Evolutionary conservation across 2,329 filamentous ascomycete species (phyloP).

Genomic region (Diaporthe citriasiana): DNA sequence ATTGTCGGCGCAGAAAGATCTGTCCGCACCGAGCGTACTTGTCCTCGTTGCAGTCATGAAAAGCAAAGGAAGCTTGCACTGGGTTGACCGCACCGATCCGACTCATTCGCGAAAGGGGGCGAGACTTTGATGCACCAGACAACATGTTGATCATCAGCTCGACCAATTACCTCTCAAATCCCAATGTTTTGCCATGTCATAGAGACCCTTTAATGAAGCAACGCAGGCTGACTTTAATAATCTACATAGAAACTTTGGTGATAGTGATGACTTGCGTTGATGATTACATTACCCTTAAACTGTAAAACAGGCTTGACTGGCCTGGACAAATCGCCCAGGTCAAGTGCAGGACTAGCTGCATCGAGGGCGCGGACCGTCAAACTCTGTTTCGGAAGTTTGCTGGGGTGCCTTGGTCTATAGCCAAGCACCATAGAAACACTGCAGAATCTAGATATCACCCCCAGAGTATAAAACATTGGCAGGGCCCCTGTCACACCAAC

Average conservation of each 20-base stretch:
- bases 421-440: slow-evolving; percentile 28
- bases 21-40: not conserved
- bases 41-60: not conserved
- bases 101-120: not conserved
- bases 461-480: slow-evolving; percentile 32
- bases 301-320: slow-evolving; percentile 16
- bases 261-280: slow-evolving; percentile 13
- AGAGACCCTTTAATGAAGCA: not conserved
- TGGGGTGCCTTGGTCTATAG: slow-evolving; percentile 20
- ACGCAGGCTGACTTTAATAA: not conserved
- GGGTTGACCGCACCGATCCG: not conserved
- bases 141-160: not conserved
- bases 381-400: slow-evolving; percentile 31
- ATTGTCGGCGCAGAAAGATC: not conserved
- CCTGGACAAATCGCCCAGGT: not conserved
- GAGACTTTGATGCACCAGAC: not conserved
- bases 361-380: slow-evolving; percentile 27
- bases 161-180: slow-evolving; percentile 1
- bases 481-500: slow-evolving; percentile 30
- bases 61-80: not conserved
- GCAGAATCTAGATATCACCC: slow-evolving; percentile 17
- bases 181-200: not conserved
- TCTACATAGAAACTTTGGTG: not conserved
- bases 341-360: not conserved
- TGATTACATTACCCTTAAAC: slow-evolving; percentile 3